These are phyloP conservation scores for Prunella vulgaris DNA, from an alignment of 257 asterid genomes.

Conservation along the genomic window DNA sequence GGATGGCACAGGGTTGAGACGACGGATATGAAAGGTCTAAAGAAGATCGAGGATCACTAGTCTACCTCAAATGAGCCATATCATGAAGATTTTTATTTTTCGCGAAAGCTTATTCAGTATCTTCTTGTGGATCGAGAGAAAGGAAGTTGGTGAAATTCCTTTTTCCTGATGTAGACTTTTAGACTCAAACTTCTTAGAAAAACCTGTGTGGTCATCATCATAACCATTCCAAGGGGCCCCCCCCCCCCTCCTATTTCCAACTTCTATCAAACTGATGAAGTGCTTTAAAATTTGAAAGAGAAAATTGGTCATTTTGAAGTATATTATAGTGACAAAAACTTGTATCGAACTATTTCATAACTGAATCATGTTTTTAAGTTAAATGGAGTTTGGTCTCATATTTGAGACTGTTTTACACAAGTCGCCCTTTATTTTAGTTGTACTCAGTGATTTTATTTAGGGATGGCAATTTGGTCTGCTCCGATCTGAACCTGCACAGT, in stretches of 20 bases:
- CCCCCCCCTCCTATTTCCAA: neutral
- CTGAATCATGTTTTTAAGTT: too few species aligned
- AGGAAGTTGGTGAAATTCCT: neutral
- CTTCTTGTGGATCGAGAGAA: neutral
- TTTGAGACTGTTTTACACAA: too few species aligned
- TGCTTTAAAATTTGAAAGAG: neutral
- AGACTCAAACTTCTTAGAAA: neutral
- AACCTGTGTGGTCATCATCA: neutral
- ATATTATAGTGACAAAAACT: neutral
- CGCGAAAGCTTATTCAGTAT: slow-evolving; percentile 11
- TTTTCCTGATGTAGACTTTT: slow-evolving; percentile 2
- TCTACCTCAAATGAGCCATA: slow-evolving; percentile 9
- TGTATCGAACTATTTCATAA: too few species aligned
- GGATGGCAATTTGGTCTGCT: too few species aligned
- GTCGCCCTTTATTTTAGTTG: too few species aligned
- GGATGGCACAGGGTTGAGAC: slow-evolving; percentile 76
- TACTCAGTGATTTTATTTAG: too few species aligned
- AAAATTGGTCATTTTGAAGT: slow-evolving; percentile 1
- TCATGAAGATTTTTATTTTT: neutral
- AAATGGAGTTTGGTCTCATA: too few species aligned
- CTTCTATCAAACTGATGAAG: neutral
- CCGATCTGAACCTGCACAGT: too few species aligned
- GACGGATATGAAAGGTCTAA: slow-evolving; percentile 94
- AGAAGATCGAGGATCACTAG: slow-evolving; percentile 90
- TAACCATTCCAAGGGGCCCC: neutral